Evolutionary conservation across 768 basidiomycete genomes (phyloP), one percentile per base, ranked within the genome.

Genomic region (Boletus sensibilis): DNA sequence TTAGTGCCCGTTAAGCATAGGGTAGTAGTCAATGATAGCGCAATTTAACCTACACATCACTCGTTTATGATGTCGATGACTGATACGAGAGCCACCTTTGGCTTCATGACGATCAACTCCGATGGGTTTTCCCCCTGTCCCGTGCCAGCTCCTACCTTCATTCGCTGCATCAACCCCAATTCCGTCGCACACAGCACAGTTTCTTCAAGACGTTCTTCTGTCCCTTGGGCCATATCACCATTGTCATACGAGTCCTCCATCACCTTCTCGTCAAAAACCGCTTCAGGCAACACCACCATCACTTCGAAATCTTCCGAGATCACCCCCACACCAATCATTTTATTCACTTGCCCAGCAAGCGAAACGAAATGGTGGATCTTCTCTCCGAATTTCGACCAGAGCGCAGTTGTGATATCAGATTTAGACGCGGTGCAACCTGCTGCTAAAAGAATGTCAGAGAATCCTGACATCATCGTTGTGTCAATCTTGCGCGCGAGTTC

Each of bases 261-360:
- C 21, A 1, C 34, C 27, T 44, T 33, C 7, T 42, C 45, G 23
- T 69, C 58, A 14, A 62, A 67, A 12, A 4, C n/a, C 7, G 37
- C 25, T 6, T 52, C 62, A 18, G 66, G 63, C 45, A 23, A 50
- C 1, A 59, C 51, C 6, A 57, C 52, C 29, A 59, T 14, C n/a
- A 70, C 61, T 20, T 70, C 66, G 12, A 71, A 63, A 42, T 70
- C 64, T 13, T 65, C 67, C 13, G 63, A 69, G 5, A 69, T 50
- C 18, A 64, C 52, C 25, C 61, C 69, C 27, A 63, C 60, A 1
- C 63, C 59, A 2, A 67, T 56, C 1, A 64, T 55, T 45, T 64
- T 67, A 41, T 82, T 82, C 31, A 85, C 64, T 14, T 72, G 72
- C 39, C 78, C 72, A 13, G 82, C 79, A 18, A 74, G 67, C 43